Evolutionary conservation across 192 early-diverging fungal genomes (phyloP).

Genomic region (Podila verticillata): DNA sequence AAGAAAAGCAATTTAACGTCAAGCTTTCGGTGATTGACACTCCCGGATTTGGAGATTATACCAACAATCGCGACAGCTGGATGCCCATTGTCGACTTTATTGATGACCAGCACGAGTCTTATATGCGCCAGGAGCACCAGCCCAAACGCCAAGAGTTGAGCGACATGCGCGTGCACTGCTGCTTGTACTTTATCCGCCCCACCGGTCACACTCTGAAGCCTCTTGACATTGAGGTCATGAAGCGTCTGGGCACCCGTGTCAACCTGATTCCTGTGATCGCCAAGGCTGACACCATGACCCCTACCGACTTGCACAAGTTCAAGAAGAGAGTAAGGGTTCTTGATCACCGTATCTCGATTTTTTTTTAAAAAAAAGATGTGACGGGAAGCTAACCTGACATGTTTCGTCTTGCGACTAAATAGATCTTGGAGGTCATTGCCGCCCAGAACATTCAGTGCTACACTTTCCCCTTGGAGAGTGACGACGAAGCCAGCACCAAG

Average conservation of each 20-base stretch:
- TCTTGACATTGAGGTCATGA: slow-evolving; percentile 98
- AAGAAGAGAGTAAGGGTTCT: slow-evolving; percentile 83
- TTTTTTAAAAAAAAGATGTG: background rate
- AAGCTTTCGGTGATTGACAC: slow-evolving; percentile 95
- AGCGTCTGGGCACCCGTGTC: slow-evolving; percentile 92
- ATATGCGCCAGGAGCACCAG: slow-evolving; percentile 93
- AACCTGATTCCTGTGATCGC: slow-evolving; percentile 99
- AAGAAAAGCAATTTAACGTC: slow-evolving; percentile 99
- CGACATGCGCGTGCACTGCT: slow-evolving; percentile 97
- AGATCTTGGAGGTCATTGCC: slow-evolving; percentile 90
- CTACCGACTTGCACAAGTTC: slow-evolving; percentile 89
- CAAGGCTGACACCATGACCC: slow-evolving; percentile 98
- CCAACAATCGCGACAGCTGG: slow-evolving; percentile 97
- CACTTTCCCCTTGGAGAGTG: slow-evolving; percentile 88
- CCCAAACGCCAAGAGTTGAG: slow-evolving; percentile 85
- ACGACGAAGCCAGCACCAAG: slow-evolving; percentile 80
- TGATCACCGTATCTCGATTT: background rate
- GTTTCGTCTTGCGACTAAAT: background rate
- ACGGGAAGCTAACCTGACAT: background rate
- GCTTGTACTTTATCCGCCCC: slow-evolving; percentile 98
- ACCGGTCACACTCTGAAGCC: slow-evolving; percentile 95
- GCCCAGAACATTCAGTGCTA: slow-evolving; percentile 95
- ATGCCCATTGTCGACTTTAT: slow-evolving; percentile 97
- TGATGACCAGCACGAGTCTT: slow-evolving; percentile 96
- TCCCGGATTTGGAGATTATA: slow-evolving; percentile 90